phyloP scores from a whole-genome alignment of 768 basidiomycete genomes.

The Leucogyrophana mollusca region DNA sequence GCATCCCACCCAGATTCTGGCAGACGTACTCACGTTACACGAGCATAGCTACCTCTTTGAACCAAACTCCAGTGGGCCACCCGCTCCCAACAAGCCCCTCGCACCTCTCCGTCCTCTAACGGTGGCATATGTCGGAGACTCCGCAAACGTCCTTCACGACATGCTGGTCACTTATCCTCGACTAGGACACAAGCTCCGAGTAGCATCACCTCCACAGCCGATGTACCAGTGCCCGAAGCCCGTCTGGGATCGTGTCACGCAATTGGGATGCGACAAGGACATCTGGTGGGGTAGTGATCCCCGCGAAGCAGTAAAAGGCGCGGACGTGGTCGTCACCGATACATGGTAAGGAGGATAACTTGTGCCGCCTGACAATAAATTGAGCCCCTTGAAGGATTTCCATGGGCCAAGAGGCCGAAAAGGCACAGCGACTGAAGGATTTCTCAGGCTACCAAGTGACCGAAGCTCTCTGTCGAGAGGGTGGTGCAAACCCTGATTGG shows the following conservation, averaged over 20 bases:
- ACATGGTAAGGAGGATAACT: slow-evolving; percentile 66
- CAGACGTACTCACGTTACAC: slow-evolving; percentile 87
- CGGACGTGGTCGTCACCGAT: slow-evolving; percentile 96
- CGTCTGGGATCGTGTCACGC: slow-evolving; percentile 82
- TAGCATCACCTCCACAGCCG: slow-evolving; percentile 71
- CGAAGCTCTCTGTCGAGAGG: slow-evolving; percentile 75
- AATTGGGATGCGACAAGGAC: slow-evolving; percentile 67
- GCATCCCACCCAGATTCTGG: slow-evolving; percentile 96
- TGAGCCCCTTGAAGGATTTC: slow-evolving; percentile 67
- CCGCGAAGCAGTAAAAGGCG: slow-evolving; percentile 81
- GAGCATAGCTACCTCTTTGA: slow-evolving; percentile 65
- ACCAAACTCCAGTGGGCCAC: slow-evolving; percentile 14
- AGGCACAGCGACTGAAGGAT: slow-evolving; percentile 78
- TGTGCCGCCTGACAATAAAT: neutral
- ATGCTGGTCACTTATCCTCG: slow-evolving; percentile 96
- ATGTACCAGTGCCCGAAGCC: slow-evolving; percentile 64
- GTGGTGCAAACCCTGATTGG: slow-evolving; percentile 85
- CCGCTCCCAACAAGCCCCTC: slow-evolving; percentile 30
- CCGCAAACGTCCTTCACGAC: slow-evolving; percentile 93
- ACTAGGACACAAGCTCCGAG: slow-evolving; percentile 80
- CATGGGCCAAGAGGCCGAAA: slow-evolving; percentile 98
- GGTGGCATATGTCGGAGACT: slow-evolving; percentile 91
- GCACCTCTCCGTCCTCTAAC: slow-evolving; percentile 75
- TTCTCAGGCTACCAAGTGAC: slow-evolving; percentile 96
- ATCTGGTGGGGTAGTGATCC: slow-evolving; percentile 81